Percentiles rank a stretch among this genome's conserved stretches.
Conservation (phyloP, 208 protist genomes). For the Lotmaria passim region DNA sequence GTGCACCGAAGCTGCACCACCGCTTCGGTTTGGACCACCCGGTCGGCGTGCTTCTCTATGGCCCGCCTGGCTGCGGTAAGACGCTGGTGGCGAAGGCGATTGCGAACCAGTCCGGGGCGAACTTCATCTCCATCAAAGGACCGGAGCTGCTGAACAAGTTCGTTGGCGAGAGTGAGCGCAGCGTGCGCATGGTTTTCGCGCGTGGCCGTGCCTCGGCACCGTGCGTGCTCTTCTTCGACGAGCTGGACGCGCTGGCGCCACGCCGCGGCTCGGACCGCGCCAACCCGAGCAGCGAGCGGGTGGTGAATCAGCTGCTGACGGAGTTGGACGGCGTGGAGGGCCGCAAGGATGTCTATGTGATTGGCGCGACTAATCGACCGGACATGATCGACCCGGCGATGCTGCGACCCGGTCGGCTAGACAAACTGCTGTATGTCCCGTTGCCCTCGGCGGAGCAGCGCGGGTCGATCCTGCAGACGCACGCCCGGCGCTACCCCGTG, state of each 20-base stretch:
- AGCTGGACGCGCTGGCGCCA: slow-evolving; percentile 98
- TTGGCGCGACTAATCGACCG: slow-evolving; percentile 98
- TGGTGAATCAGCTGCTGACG: slow-evolving; percentile 99
- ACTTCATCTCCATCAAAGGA: slow-evolving; percentile 99
- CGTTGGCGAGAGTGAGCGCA: slow-evolving; percentile 99
- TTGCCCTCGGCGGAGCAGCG: slow-evolving; percentile 91
- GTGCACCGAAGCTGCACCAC: slow-evolving; percentile 89
- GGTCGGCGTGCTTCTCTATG: slow-evolving; percentile 97
- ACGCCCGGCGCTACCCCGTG: slow-evolving; percentile 92
- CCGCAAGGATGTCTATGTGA: slow-evolving; percentile 96
- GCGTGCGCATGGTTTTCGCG: slow-evolving; percentile 97
- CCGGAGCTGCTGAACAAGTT: slow-evolving; percentile 99
- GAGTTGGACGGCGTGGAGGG: slow-evolving; percentile 99
- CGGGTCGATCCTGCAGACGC: slow-evolving; percentile 88
- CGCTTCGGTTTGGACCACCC: slow-evolving; percentile 90
- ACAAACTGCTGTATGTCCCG: slow-evolving; percentile 97
- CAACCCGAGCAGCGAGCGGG: slow-evolving; percentile 93
- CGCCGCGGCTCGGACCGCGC: slow-evolving; percentile 89
- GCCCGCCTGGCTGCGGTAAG: slow-evolving; percentile 98
- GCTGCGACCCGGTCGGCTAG: slow-evolving; percentile 97
- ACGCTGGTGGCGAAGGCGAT: slow-evolving; percentile 96
- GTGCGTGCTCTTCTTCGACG: slow-evolving; percentile 99
- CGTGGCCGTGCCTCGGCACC: slow-evolving; percentile 91
- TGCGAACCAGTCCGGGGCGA: slow-evolving; percentile 94
- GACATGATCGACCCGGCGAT: slow-evolving; percentile 99